Evolutionary conservation across 176 grass and related monocot genomes (phyloP), one percentile per base, ranked within the genome.

Genomic region (Avena sativa): DNA sequence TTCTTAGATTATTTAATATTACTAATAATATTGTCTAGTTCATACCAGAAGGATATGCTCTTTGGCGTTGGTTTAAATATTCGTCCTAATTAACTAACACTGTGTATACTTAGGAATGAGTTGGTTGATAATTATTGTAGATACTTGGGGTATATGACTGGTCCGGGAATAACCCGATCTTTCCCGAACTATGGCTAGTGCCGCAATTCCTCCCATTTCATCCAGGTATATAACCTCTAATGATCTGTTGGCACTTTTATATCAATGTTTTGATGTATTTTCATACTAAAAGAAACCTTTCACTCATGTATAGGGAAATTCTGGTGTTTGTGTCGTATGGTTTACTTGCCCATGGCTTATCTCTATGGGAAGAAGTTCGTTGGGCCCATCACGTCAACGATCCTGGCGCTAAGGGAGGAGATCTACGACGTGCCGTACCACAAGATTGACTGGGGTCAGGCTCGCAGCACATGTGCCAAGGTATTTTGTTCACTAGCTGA

Each of bases 311-410:
- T 75, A 93, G 90, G 92, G 52, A 87, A 90, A 51, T 90, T 96
- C n/a, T 93, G 94, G 94, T 88, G 85, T 36, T 26, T 92, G 4
- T 70, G 62, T 6, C 85, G 92, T n/a, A 96, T 93, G 92, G 88
- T 93, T 15, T 93, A 93, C 65, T 34, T 96, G 10, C 92, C 94
- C 14, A 96, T 96, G 88, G 92, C 94, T 46, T 93, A 90, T 64
- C 91, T 96, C 23, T 93, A 89, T 2, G 92, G 91, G 3, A 96
- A 90, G 85, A 96, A 70, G 56, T 96, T 93, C 4, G 20, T 91
- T 1, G 89, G 92, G 1, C 79, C 88, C n/a, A 85, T 89, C 62
- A 93, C 92, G 0, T 76, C 88, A 12, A 89, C 78, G 9, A 71
- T 93, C 23, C 3, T 81, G 10, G 85, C 83, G 10, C 40, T 96